A percentile compares a stretch with the other conserved stretches of the same genome.
These are phyloP conservation scores for Zymoseptoria passerinii DNA, from an alignment of 2,329 filamentous ascomycete genomes.

Conservation along the genomic window DNA sequence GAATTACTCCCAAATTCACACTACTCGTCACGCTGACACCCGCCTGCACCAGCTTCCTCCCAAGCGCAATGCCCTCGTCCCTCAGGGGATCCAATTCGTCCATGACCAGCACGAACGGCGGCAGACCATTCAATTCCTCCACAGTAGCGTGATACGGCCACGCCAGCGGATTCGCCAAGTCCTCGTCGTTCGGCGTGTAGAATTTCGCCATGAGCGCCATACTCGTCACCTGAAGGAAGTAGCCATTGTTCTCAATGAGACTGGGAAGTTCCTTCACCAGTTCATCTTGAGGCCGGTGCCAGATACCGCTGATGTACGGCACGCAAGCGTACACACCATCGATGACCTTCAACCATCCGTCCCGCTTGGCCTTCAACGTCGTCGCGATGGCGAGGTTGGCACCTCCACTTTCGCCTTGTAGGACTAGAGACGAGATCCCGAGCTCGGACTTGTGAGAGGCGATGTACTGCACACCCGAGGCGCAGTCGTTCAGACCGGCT, in stretches of 20 bases:
- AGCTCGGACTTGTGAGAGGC: slow-evolving; percentile 16
- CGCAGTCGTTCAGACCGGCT: slow-evolving; percentile 23
- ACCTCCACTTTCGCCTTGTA: slow-evolving; percentile 28
- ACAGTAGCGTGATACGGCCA: slow-evolving; percentile 26
- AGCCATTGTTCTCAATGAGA: slow-evolving; percentile 23
- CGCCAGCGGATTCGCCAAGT: slow-evolving; percentile 20
- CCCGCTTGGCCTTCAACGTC: slow-evolving; percentile 22
- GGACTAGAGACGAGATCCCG: slow-evolving; percentile 20
- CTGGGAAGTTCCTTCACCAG: slow-evolving; percentile 14
- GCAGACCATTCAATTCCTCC: slow-evolving; percentile 23
- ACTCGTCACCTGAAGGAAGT: slow-evolving; percentile 15
- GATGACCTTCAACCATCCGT: slow-evolving; percentile 22
- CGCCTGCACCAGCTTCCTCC: slow-evolving; percentile 19
- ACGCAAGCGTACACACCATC: slow-evolving; percentile 20
- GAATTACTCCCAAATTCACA: slow-evolving; percentile 22
- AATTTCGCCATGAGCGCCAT: slow-evolving; percentile 11
- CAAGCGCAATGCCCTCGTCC: slow-evolving; percentile 25
- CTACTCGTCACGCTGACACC: slow-evolving; percentile 21
- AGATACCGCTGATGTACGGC: slow-evolving; percentile 19
- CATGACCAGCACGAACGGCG: slow-evolving; percentile 21
- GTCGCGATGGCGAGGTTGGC: slow-evolving; percentile 24
- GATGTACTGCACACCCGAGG: slow-evolving; percentile 20
- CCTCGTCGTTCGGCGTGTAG: slow-evolving; percentile 6
- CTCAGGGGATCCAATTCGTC: slow-evolving; percentile 27
- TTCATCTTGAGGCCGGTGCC: slow-evolving; percentile 8